phyloP scores from a whole-genome alignment of 768 basidiomycete genomes.

The Tricholoma sp. region DNA sequence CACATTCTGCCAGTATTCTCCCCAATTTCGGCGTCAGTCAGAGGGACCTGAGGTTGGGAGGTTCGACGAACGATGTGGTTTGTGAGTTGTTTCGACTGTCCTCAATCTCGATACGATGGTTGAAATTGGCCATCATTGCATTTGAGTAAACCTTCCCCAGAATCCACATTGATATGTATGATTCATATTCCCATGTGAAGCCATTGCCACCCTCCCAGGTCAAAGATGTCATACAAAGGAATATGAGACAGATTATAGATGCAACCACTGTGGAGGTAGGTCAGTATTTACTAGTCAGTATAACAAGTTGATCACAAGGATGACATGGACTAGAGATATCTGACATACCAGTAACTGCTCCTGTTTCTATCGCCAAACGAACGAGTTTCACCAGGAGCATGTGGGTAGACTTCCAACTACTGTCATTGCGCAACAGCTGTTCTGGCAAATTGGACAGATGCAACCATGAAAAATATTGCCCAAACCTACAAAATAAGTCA shows the following conservation, averaged over 20 bases:
- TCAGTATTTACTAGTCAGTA: neutral
- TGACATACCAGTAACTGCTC: neutral
- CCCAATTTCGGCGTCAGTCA: too few species aligned
- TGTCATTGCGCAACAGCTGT: neutral
- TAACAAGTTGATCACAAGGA: neutral
- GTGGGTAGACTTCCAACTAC: neutral
- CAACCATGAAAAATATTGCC: too few species aligned
- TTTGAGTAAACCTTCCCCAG: neutral
- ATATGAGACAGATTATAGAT: neutral
- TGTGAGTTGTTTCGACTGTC: neutral
- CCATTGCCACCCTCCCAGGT: too few species aligned
- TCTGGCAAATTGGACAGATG: too few species aligned
- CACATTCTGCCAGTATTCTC: too few species aligned
- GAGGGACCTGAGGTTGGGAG: too few species aligned
- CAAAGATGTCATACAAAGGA: too few species aligned
- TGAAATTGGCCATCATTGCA: conserved; percentile 1
- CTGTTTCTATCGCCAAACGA: neutral
- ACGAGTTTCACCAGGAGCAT: neutral
- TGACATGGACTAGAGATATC: neutral
- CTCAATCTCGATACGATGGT: neutral
- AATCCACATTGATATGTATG: neutral
- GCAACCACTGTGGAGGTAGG: neutral
- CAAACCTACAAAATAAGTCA: neutral
- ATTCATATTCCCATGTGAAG: too few species aligned
- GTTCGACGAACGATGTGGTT: too few species aligned